Base-by-base conservation (phyloP, 2,329 filamentous ascomycete species). In the Exophiala spinifera region DNA sequence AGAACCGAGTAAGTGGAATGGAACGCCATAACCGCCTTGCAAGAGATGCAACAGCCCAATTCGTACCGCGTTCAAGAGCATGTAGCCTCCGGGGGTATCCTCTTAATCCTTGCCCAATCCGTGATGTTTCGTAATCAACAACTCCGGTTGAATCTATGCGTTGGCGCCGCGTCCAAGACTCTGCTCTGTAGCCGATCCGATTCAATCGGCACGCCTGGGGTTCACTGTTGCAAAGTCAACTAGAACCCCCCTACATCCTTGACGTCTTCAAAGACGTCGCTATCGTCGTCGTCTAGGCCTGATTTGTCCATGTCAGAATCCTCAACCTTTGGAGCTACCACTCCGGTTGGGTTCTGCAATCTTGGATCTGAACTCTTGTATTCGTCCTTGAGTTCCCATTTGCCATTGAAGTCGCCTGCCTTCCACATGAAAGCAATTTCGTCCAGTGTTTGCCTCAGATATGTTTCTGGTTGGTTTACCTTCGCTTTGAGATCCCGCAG, bases 381-480 rank as follows among this genome's bases (percentile, higher is more conserved):
- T 66, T 73, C 45, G 61, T 66, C 46, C 66, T 74, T 64, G 36
- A 65, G 50, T 46, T 64, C 63, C 63, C 63, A 65, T 40, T 65
- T 65, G 46, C 63, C 63, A 20, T 63, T 63, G 51, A 62, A 63
- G 46, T 65, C 63, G 33, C 63, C 63, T 5, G 55, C 46, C 25
- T 59, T 59, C 50, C 59, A 61, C 61, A 64, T 61, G 36, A 59
- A 57, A 5, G 62, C 63, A 23, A 65, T 62, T 19, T 63, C 59
- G 11, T 91, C 87, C 62, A 99, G 74, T 1, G 86, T 87, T 68
- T 94, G 84, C 51, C 92, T 90, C 58, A 99, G 82, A 70, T 91
- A 97, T n/a, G 87, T 85, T 69, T 97, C 94, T 1, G 94, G 94
- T 73, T 99, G 94, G 56, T 86, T 82, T 36, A 95, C 82, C 57